Evolutionary conservation across 2,329 filamentous ascomycete species (phyloP).

Genomic region (Aspergillus fischeri): DNA sequence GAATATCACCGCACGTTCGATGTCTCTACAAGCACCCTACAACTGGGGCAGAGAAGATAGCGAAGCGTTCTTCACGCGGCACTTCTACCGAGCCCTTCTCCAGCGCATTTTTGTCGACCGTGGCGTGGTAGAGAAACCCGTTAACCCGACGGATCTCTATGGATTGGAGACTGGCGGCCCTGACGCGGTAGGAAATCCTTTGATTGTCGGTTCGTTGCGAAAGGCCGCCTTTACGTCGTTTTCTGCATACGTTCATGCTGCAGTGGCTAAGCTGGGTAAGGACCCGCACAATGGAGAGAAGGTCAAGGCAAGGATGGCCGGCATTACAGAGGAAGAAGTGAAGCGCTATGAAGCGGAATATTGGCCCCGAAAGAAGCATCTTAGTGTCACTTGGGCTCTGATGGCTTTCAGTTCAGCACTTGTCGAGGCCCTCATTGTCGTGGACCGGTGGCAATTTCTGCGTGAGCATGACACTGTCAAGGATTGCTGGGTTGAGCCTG

Average conservation of each 20-base stretch:
- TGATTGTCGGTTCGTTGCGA: slow-evolving; percentile 80
- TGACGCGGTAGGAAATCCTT: slow-evolving; percentile 58
- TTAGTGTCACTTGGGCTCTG: slow-evolving; percentile 84
- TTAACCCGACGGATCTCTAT: slow-evolving; percentile 26
- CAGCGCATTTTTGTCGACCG: slow-evolving; percentile 90
- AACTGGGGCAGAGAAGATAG: slow-evolving; percentile 86
- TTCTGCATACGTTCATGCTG: slow-evolving; percentile 72
- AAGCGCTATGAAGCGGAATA: slow-evolving; percentile 65
- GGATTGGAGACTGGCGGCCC: slow-evolving; percentile 13
- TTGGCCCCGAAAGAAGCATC: slow-evolving; percentile 65
- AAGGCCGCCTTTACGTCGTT: slow-evolving; percentile 78
- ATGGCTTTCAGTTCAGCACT: slow-evolving; percentile 95
- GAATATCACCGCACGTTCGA: slow-evolving; percentile 96
- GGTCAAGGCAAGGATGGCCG: slow-evolving; percentile 62
- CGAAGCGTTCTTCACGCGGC: slow-evolving; percentile 82
- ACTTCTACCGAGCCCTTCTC: slow-evolving; percentile 86
- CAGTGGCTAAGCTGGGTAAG: slow-evolving; percentile 67
- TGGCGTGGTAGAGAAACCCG: slow-evolving; percentile 64
- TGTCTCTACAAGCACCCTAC: slow-evolving; percentile 90
- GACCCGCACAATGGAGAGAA: slow-evolving; percentile 58
- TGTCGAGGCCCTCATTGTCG: slow-evolving; percentile 83
- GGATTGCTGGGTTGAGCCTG: slow-evolving; percentile 84
- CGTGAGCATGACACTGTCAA: slow-evolving; percentile 71
- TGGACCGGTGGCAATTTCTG: slow-evolving; percentile 85
- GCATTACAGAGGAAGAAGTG: slow-evolving; percentile 72